These are phyloP conservation scores for Debaryomyces maramus DNA, from an alignment of 805 yeast species.

Conservation along the genomic window DNA sequence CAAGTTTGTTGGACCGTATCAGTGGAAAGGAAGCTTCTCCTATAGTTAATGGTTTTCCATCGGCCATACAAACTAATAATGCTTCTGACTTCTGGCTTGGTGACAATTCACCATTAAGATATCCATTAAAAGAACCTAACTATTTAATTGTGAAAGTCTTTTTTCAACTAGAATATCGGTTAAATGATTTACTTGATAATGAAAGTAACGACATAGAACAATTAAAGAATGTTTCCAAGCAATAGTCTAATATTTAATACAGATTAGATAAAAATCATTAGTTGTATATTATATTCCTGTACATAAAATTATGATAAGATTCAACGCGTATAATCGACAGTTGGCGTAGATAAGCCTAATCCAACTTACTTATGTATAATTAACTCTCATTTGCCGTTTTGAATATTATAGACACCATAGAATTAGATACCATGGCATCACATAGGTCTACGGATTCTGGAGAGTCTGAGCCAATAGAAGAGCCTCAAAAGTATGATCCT, in stretches of 20 bases:
- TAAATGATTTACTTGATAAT: no score
- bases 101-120: conserved; percentile 64
- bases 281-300: no score
- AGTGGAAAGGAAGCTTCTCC: not conserved
- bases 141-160: conserved; percentile 48
- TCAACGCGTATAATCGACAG: no score
- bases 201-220: no score
- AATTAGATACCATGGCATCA: conserved; percentile 3
- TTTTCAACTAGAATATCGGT: conserved; percentile 22
- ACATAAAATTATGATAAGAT: no score
- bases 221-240: no score
- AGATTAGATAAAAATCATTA: not conserved
- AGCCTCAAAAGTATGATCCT: conserved; percentile 15
- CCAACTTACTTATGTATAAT: no score
- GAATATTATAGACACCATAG: conserved; percentile 1
- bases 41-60: not conserved
- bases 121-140: conserved; percentile 68
- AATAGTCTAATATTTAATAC: no score
- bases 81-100: conserved; percentile 60
- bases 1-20: conserved; percentile 23
- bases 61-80: no score
- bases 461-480: not conserved
- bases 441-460: conserved; percentile 1
- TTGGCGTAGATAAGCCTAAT: no score
- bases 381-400: conserved; percentile 1